Percentiles rank a stretch among this genome's conserved stretches.
These are phyloP conservation scores for Termitomyces sp. DNA, from an alignment of 768 basidiomycete species.

Conservation along the genomic window DNA sequence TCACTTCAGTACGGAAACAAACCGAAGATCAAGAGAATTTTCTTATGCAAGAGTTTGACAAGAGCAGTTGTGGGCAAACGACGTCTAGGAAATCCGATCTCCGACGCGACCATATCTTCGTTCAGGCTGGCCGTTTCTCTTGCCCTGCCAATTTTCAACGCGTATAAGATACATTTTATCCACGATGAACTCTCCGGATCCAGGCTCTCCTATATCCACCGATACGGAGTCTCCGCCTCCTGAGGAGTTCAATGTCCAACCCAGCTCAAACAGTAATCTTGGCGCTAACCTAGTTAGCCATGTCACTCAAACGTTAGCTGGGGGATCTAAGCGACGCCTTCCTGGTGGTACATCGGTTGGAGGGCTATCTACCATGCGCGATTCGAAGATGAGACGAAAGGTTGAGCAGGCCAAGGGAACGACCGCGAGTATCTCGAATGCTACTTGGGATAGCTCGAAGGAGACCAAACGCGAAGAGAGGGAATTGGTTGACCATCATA, in stretches of 20 bases:
- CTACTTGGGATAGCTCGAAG: slow-evolving; percentile 24
- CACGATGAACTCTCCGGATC: slow-evolving; percentile 38
- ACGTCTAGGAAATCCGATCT: no score
- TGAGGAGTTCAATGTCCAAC: slow-evolving; percentile 27
- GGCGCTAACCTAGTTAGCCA: slow-evolving; percentile 23
- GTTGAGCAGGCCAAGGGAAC: slow-evolving; percentile 32
- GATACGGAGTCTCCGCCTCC: slow-evolving; percentile 39
- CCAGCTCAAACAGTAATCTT: slow-evolving; percentile 8
- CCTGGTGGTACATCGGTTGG: slow-evolving; percentile 40
- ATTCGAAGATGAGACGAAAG: slow-evolving; percentile 45
- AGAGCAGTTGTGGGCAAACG: no score
- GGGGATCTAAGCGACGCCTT: slow-evolving; percentile 44
- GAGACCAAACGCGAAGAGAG: slow-evolving; percentile 49
- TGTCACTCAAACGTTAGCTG: slow-evolving; percentile 27
- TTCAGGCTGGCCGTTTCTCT: no score
- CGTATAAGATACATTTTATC: background rate
- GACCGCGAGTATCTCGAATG: slow-evolving; percentile 12
- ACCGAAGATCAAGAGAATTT: background rate
- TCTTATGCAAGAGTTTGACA: no score
- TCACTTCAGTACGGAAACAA: background rate
- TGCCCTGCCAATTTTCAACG: no score
- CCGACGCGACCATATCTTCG: no score
- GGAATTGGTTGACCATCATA: slow-evolving; percentile 42
- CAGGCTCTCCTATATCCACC: slow-evolving; percentile 34
- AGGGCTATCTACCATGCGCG: slow-evolving; percentile 37